These are phyloP conservation scores for Vachellia collinsii DNA, from an alignment of 306 rosid genomes.

Conservation along the genomic window DNA sequence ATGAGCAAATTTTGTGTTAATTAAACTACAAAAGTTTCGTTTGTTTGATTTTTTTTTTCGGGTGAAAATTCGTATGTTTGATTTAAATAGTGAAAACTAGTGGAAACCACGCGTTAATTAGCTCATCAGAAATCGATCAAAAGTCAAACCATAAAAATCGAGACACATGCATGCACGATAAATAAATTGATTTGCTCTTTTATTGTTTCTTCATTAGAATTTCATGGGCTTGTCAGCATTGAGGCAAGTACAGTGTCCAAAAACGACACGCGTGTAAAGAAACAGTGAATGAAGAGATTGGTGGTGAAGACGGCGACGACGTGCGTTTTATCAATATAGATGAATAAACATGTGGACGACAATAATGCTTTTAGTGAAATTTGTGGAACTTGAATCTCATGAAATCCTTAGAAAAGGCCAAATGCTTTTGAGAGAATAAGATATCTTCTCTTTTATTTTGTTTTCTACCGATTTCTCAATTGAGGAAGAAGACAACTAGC, in stretches of 20 bases:
- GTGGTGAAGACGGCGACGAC: constrained; percentile 24
- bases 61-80: too few relatives aligned
- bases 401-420: constrained; percentile 7
- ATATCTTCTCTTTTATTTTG: neutral
- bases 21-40: too few relatives aligned
- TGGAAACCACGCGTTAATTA: neutral
- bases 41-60: too few relatives aligned
- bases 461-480: neutral
- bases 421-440: neutral
- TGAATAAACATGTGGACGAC: neutral
- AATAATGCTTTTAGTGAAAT: neutral
- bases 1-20: too few relatives aligned
- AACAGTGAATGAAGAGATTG: constrained; percentile 19
- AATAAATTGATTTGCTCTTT: neutral
- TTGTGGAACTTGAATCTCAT: neutral
- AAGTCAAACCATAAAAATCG: neutral
- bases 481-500: neutral
- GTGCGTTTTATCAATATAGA: neutral
- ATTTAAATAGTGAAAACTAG: neutral
- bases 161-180: neutral
- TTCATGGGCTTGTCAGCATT: neutral
- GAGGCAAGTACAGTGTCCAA: neutral
- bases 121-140: neutral
- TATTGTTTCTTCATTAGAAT: neutral
- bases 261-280: constrained; percentile 19